Percentiles rank a stretch among this genome's conserved stretches.
These are phyloP conservation scores for Staphylotrichum longicolle DNA, from an alignment of 495 filamentous ascomycete genomes.

Conservation along the genomic window DNA sequence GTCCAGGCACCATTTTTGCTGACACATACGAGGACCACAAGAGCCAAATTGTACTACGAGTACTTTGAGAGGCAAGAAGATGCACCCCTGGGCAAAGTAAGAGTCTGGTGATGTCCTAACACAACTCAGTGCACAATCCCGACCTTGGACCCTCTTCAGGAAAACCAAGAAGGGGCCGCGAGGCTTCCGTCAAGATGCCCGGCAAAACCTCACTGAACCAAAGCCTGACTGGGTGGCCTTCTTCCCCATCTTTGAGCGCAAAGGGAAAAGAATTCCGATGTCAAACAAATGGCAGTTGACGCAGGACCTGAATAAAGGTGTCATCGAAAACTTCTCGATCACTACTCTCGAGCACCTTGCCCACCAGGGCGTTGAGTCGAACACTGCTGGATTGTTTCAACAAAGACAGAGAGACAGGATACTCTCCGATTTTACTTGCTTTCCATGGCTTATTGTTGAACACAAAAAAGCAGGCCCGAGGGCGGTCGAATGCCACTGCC, in stretches of 20 bases:
- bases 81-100: not conserved
- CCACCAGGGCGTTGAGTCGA: not conserved
- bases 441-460: slow-evolving; percentile 14
- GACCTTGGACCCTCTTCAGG: slow-evolving; percentile 3
- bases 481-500: not conserved
- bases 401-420: not conserved
- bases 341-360: slow-evolving; percentile 2
- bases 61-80: not conserved
- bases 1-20: not conserved
- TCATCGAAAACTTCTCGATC: slow-evolving; percentile 1
- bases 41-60: slow-evolving; percentile 2
- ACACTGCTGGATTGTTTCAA: not conserved
- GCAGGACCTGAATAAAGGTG: too few species aligned
- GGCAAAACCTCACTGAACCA: not conserved
- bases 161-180: not conserved
- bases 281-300: not conserved
- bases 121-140: not conserved
- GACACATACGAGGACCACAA: not conserved
- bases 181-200: not conserved
- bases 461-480: not conserved
- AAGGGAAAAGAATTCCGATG: not conserved
- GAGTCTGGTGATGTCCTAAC: not conserved
- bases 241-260: not conserved
- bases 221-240: slow-evolving; percentile 7
- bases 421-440: slow-evolving; percentile 5